Evolutionary conservation across 345 rosid genomes (phyloP), one percentile per base, ranked within the genome.

Genomic region (Euclidium syriacum): DNA sequence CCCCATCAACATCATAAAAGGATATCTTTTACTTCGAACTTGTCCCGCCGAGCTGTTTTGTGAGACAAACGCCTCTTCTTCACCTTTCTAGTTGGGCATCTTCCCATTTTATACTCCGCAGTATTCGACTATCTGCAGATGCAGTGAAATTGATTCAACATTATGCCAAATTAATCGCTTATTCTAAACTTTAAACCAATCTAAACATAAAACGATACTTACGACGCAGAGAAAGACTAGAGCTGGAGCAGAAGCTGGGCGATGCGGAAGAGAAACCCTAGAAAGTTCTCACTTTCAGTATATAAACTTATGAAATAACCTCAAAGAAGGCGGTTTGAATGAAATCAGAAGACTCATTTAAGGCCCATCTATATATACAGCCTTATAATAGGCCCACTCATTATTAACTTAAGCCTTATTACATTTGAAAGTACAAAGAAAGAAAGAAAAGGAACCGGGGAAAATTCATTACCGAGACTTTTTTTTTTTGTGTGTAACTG

Each of bases 31-130:
- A 79, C 67, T 59, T 77, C 83, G 73, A 94, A 90, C 70, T 90
- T 94, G 70, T 86, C 55, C 25, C 87, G 88, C 14, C 97, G 90
- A 58, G 95, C 95, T 9, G 95, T 75, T 71, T 90, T 90, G 81
- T 90, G 97, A 48, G 97, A 87, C 76, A 71, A 80, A 61, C 96
- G 79, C 78, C 99, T 79, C 90, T 85, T 94, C 92, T 90, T 94
- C 58, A 90, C 95, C 58, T 90, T 90, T 78, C 97, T 80, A 56
- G 77, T 81, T 9, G 90, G 95, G 46, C 87, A 86, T 60, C 82
- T 86, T 6, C 95, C 90, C 81, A 83, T 85, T 74, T 41, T 55
- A 25, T 26, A 11, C 54, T 57, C 60, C 53, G 36, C 16, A 46
- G 7, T 10, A 3, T 5, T 29, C 4, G 5, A 5, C 1, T 4